Conservation (phyloP, 2,329 filamentous ascomycete genomes). For the Parastagonospora nodorum region DNA sequence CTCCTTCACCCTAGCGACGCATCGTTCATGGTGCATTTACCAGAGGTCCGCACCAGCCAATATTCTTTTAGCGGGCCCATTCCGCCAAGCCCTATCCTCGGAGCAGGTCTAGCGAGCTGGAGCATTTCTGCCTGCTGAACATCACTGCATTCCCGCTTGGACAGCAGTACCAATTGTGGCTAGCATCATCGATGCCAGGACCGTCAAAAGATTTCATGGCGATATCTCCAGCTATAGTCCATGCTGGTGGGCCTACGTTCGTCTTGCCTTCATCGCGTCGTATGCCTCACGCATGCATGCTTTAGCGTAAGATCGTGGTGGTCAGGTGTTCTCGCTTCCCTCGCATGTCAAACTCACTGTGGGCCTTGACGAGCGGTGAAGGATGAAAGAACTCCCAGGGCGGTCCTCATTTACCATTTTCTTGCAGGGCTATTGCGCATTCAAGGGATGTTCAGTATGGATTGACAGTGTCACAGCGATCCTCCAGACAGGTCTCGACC, state of each 20-base stretch:
- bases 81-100: conserved; percentile 6
- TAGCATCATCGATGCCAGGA: background rate
- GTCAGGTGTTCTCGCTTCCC: too few relatives aligned
- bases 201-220: background rate
- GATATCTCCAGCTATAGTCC: background rate
- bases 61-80: background rate
- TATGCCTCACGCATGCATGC: background rate
- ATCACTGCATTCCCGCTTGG: conserved; percentile 2
- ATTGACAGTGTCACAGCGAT: too few relatives aligned
- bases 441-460: background rate
- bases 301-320: background rate
- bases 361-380: background rate
- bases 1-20: background rate
- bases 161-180: background rate
- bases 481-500: too few relatives aligned
- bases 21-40: conserved; percentile 1
- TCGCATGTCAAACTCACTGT: background rate
- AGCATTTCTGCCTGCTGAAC: conserved; percentile 8
- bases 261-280: background rate
- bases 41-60: background rate
- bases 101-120: conserved; percentile 29
- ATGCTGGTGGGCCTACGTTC: background rate
- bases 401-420: background rate
- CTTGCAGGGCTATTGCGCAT: background rate
- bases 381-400: background rate